phyloP scores from a whole-genome alignment of 2,329 filamentous ascomycete species.

The Ceratocystiopsis brevicomis region DNA sequence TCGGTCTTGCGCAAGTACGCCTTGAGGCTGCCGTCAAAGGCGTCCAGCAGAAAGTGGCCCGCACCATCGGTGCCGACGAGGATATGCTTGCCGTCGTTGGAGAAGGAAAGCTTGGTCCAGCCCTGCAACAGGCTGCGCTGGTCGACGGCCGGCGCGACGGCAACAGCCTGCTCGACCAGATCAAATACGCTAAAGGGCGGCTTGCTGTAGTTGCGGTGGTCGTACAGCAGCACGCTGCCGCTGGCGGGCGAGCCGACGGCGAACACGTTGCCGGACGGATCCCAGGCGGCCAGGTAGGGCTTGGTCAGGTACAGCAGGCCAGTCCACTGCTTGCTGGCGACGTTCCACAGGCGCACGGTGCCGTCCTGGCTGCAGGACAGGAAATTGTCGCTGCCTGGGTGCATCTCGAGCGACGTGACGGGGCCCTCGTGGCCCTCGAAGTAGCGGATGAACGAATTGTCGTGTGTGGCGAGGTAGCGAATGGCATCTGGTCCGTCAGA shows the following conservation, averaged over 20 bases:
- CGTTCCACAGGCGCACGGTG: constrained; percentile 80
- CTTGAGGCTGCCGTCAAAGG: constrained; percentile 66
- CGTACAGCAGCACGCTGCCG: constrained; percentile 71
- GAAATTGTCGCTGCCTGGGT: constrained; percentile 76
- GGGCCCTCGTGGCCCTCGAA: constrained; percentile 76
- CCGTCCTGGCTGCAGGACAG: constrained; percentile 83
- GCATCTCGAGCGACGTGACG: constrained; percentile 69
- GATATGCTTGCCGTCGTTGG: constrained; percentile 80
- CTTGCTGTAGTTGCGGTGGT: constrained; percentile 84
- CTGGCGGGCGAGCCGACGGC: constrained; percentile 70
- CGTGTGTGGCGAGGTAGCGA: constrained; percentile 75
- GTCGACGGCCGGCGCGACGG: constrained; percentile 17
- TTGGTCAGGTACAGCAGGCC: constrained; percentile 65
- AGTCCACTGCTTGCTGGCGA: constrained; percentile 59
- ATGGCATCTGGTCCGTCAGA: constrained; percentile 42
- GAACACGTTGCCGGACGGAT: constrained; percentile 81
- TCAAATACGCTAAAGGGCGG: constrained; percentile 78
- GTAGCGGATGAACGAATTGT: constrained; percentile 92
- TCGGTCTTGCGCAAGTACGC: constrained; percentile 47
- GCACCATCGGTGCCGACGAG: constrained; percentile 67
- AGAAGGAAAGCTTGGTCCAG: constrained; percentile 90
- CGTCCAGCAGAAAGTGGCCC: constrained; percentile 84
- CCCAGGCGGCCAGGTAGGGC: constrained; percentile 72
- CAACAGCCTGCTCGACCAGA: constrained; percentile 36
- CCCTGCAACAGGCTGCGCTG: constrained; percentile 42